phyloP scores from a whole-genome alignment of 345 rosid species.

The Cardamine chenopodiifolia region DNA sequence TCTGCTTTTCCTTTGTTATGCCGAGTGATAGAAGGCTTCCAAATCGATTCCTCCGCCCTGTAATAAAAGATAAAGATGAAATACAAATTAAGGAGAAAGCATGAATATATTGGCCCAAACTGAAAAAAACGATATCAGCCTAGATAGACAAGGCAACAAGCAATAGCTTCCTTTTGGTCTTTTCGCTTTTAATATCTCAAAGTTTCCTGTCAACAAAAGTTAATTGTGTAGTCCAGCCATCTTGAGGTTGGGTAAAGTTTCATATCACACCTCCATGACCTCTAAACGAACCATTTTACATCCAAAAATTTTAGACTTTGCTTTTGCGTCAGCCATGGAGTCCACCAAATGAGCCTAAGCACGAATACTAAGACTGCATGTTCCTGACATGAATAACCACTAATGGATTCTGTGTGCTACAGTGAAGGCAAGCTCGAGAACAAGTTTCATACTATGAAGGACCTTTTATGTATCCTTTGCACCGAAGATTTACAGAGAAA shows the following conservation, averaged over 20 bases:
- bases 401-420: background rate
- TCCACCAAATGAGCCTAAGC: conserved; percentile 8
- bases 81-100: background rate
- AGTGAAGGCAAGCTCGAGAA: background rate
- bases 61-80: conserved; percentile 9
- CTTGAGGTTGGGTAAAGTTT: background rate
- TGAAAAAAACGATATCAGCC: background rate
- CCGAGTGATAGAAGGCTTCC: conserved; percentile 83
- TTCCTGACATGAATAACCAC: conserved; percentile 6
- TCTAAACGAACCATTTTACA: background rate
- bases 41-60: conserved; percentile 83
- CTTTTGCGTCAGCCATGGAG: background rate
- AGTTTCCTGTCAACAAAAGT: background rate
- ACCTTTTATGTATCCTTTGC: background rate
- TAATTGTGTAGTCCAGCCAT: background rate
- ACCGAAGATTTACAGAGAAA: background rate
- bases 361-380: background rate
- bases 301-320: background rate
- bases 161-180: background rate
- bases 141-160: conserved; percentile 3
- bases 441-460: conserved; percentile 4
- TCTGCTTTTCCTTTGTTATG: conserved; percentile 79
- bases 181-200: background rate
- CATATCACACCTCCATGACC: background rate
- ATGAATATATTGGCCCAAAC: background rate